Evolutionary conservation across 1,284 basidiomycete genomes (phyloP), one percentile per base, ranked within the genome.

Genomic region (Apiotrichum gamsii): DNA sequence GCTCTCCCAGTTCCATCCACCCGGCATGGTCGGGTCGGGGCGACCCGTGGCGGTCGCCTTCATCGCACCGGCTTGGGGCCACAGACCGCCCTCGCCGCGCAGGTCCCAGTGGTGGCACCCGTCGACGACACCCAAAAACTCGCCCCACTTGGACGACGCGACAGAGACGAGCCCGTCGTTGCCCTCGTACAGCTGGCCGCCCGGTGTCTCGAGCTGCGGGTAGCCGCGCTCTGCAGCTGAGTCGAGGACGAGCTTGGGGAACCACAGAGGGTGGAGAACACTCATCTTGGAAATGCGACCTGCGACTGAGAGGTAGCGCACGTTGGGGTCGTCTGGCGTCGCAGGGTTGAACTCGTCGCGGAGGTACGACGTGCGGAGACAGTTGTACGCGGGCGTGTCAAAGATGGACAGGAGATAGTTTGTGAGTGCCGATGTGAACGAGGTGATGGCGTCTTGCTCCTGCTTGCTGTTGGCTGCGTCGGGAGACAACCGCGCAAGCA

Each of bases 71-170:
- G 43, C 64, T 19, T 61, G 59, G 3, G 70, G 71, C 51, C 75
- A 72, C 0, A 73, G 33, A 6, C 76, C 77, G n/a, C 76, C 75
- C 45, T 75, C 84, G 0, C 95, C 95, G 47, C 95, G 76, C 61
- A 97, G 78, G 62, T 95, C 88, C 95, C 95, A 99, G 67, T 98
- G 95, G 74, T 99, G 93, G 58, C 83, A 87, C 3, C 84, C 85
- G 55, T 95, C 87, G 64, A 98, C 77, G 18, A 83, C 81, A 5
- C 94, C 94, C 15, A 99, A 73, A 70, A 90, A 94, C 63, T 91
- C 87, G 20, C 91, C 91, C 90, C 90, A 95, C 58, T 82, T 82
- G 14, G 91, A 88, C 57, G 84, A 87, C 55, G 85, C 82, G 14
- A 98, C 79, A 11, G 85, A 87, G 16, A 99, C 94, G 14, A 99